Evolutionary conservation across 257 asterid genomes (phyloP).

Genomic region (Solanum commersonii): DNA sequence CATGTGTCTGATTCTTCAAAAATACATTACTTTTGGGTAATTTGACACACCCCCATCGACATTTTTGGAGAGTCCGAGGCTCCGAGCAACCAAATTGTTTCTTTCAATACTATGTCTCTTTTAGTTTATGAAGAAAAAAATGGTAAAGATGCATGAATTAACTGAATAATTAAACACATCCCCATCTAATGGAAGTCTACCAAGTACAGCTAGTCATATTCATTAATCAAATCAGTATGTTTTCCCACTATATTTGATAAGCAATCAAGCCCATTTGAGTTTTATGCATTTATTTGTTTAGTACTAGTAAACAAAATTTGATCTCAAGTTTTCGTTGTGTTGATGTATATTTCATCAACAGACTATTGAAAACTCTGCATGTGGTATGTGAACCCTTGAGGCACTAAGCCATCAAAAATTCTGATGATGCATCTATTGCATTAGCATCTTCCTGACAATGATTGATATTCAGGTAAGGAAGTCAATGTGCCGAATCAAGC

Average conservation of each 20-base stretch:
- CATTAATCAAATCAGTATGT: background rate
- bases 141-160: background rate
- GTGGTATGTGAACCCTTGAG: background rate
- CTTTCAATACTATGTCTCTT: background rate
- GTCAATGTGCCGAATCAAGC: slow-evolving; percentile 93
- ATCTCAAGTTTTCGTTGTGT: background rate
- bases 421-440: background rate
- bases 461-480: slow-evolving; percentile 57
- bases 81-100: background rate
- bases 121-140: background rate
- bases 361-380: background rate
- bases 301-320: background rate
- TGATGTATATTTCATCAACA: background rate
- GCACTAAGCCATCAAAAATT: background rate
- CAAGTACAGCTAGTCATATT: background rate
- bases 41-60: background rate
- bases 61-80: background rate
- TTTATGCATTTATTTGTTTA: background rate
- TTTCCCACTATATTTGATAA: background rate
- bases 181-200: background rate
- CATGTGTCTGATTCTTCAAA: background rate
- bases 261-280: background rate
- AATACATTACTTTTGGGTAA: background rate
- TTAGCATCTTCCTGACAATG: background rate
- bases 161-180: background rate